phyloP scores from a whole-genome alignment of 2,329 filamentous ascomycete genomes.

The Colletotrichum cereale region DNA sequence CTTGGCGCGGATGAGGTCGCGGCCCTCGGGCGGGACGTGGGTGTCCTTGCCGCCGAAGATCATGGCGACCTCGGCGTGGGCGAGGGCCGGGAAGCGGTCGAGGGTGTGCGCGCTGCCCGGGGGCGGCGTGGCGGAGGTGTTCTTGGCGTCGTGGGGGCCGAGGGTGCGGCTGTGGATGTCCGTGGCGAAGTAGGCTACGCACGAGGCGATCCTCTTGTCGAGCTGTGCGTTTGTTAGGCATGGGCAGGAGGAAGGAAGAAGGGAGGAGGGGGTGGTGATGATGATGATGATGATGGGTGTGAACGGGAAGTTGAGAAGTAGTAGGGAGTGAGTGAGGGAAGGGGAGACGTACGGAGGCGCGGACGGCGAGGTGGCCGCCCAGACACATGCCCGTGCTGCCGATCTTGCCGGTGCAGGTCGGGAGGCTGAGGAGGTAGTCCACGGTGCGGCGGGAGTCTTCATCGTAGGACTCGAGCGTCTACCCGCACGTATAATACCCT shows the following conservation, averaged over 20 bases:
- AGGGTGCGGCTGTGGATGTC: constrained; percentile 87
- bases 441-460: constrained; percentile 78
- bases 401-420: constrained; percentile 83
- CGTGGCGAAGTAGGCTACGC: constrained; percentile 91
- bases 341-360: constrained; percentile 60
- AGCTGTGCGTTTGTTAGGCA: constrained; percentile 57
- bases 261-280: constrained; percentile 10
- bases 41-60: constrained; percentile 94
- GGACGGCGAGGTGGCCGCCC: constrained; percentile 85
- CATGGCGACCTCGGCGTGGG: constrained; percentile 84
- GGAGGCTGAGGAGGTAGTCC: constrained; percentile 76
- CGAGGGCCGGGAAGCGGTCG: constrained; percentile 72
- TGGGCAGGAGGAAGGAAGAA: background rate
- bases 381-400: constrained; percentile 92
- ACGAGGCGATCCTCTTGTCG: constrained; percentile 80
- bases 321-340: background rate
- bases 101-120: constrained; percentile 62
- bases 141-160: constrained; percentile 68
- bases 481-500: background rate
- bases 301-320: background rate
- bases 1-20: constrained; percentile 86
- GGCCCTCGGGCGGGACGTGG: constrained; percentile 85
- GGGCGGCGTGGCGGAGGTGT: constrained; percentile 56
- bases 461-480: constrained; percentile 89
- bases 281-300: background rate